Evolutionary conservation across 2,329 filamentous ascomycete genomes (phyloP).

Genomic region (Dichotomopilus funicola): DNA sequence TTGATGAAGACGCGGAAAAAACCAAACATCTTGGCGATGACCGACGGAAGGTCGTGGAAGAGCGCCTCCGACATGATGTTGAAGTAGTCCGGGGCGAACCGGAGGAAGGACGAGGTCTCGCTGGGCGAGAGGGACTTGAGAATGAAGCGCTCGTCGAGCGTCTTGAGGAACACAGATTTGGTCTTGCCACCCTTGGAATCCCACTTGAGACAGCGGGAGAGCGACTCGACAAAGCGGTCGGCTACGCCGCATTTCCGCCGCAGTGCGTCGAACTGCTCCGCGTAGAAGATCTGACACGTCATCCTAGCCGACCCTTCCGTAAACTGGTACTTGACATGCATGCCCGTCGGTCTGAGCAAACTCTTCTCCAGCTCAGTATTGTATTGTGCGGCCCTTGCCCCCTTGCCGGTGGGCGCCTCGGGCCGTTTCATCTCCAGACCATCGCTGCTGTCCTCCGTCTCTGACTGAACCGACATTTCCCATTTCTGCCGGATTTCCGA

Average conservation of each 20-base stretch:
- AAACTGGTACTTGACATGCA: constrained; percentile 94
- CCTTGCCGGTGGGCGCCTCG: constrained; percentile 32
- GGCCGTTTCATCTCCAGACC: constrained; percentile 27
- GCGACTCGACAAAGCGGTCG: constrained; percentile 88
- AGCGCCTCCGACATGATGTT: constrained; percentile 93
- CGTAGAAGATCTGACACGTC: constrained; percentile 97
- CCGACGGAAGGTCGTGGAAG: constrained; percentile 90
- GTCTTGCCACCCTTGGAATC: constrained; percentile 97
- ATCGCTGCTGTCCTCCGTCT: constrained; percentile 27
- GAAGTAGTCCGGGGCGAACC: constrained; percentile 95
- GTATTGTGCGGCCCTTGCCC: constrained; percentile 29
- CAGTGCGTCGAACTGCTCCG: constrained; percentile 93
- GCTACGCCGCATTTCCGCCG: constrained; percentile 87
- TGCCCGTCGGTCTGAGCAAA: constrained; percentile 75
- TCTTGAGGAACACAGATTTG: constrained; percentile 95
- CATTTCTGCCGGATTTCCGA: constrained; percentile 54
- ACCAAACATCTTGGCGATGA: constrained; percentile 98
- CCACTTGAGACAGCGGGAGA: constrained; percentile 95
- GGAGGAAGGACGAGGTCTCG: constrained; percentile 88
- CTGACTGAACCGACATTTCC: constrained; percentile 36
- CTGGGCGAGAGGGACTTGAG: constrained; percentile 86
- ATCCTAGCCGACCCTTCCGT: constrained; percentile 89
- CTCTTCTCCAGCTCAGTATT: constrained; percentile 79
- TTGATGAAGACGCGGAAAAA: constrained; percentile 98
- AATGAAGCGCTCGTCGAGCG: constrained; percentile 86